phyloP scores from a whole-genome alignment of 2,329 filamentous ascomycete species.

The Trichoderma citrinoviride region DNA sequence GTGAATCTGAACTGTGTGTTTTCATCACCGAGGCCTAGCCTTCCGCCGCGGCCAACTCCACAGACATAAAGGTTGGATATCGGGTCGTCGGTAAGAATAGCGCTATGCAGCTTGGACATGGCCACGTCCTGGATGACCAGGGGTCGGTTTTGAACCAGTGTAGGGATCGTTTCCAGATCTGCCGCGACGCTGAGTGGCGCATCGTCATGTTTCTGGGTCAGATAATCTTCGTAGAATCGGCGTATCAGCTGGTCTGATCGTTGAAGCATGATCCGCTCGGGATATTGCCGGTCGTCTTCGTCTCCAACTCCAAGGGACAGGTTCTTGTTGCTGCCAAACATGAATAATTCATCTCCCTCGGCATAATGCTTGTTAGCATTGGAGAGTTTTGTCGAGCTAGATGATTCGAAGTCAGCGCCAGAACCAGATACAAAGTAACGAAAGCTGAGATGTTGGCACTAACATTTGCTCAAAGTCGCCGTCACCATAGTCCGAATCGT shows the following conservation, averaged over 20 bases:
- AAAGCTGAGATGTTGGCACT: conserved; percentile 24
- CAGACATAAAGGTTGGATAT: conserved; percentile 90
- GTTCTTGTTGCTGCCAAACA: conserved; percentile 97
- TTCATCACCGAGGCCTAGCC: conserved; percentile 86
- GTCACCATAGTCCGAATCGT: conserved; percentile 56
- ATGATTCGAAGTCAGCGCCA: background rate
- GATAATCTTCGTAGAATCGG: conserved; percentile 68
- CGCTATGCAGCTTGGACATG: conserved; percentile 89
- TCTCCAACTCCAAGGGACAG: conserved; percentile 91
- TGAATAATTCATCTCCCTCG: conserved; percentile 79
- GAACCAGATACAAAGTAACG: background rate
- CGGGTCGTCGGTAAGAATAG: conserved; percentile 80
- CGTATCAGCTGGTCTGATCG: conserved; percentile 75
- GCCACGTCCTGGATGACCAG: conserved; percentile 76
- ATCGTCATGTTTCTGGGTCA: conserved; percentile 46
- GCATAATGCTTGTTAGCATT: conserved; percentile 21
- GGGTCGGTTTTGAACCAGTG: conserved; percentile 67
- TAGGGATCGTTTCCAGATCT: conserved; percentile 60
- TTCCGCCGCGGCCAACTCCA: conserved; percentile 85
- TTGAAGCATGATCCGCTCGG: conserved; percentile 74
- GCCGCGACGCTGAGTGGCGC: conserved; percentile 28
- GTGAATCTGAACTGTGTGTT: conserved; percentile 83
- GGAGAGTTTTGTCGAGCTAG: background rate
- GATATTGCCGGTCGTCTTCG: conserved; percentile 89
- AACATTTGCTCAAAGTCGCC: conserved; percentile 32